Base-by-base conservation (phyloP, 495 filamentous ascomycete species). In the Acidomyces sp. region DNA sequence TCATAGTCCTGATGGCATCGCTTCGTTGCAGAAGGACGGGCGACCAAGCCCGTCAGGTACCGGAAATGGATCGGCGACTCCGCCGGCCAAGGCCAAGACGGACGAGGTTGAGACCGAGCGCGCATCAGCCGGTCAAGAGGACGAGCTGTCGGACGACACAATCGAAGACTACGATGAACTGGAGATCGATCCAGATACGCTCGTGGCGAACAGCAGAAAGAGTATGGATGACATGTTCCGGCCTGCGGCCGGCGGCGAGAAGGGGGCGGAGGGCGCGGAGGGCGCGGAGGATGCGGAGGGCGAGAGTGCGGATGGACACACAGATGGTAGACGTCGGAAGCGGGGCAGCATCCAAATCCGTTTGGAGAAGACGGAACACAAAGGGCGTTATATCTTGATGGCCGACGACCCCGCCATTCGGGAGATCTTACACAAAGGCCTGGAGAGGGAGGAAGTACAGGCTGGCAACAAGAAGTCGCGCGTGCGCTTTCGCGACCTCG, bases 401-500 rank as follows among this genome's bases (percentile, higher is more conserved):
- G 64, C 71, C 1, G 72, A 75, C 41, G 71, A 77, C 52, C 58
- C 65, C 2, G 64, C 71, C 44, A 59, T 75, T 15, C 61, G 63
- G 16, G 68, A 70, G 23, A 64, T 77, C 24, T 51, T 78, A 26
- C 37, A 52, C 7, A 41, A 51, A 30, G 57, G 63, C 18, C 41
- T 74, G 7, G 67, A 73, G 46, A 60, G 64, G 17, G 65, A 67
- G 37, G 60, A 49, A 12, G 41, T 38, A 34, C 41, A 55, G 41
- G 36, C 24, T 49, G 56, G 41, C 43, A 39, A 55, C 16, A 59
- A 61, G 52, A 71, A 66, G 39, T 34, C 39, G 21, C 53, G 62
- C 22, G 57, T 53, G 24, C 73, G 71, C 40, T 76, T 82, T 54
- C 59, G 69, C 41, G 75, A 82, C 53, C 56, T 80, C 27, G 70